A percentile compares a stretch with the other conserved stretches of the same genome.
phyloP scores from a whole-genome alignment of 129 eudicot genomes.

The Pseudognaphalium luteoalbum region DNA sequence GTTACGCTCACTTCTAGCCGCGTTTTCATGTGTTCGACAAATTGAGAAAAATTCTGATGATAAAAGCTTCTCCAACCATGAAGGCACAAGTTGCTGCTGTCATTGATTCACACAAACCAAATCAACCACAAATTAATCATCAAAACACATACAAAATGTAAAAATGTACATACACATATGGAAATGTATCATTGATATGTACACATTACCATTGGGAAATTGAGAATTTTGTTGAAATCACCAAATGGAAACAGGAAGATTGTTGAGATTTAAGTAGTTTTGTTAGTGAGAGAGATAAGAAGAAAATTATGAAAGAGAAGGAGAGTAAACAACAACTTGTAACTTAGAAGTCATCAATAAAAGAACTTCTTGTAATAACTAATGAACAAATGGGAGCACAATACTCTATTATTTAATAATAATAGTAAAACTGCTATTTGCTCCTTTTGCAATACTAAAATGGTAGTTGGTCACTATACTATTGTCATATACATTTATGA shows the following conservation, averaged over 20 bases:
- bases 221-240: slow-evolving; percentile 2
- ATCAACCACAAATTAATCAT: slow-evolving; percentile 19
- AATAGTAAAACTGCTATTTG: neutral
- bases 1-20: slow-evolving; percentile 80
- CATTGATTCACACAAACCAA: slow-evolving; percentile 18
- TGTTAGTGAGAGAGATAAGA: slow-evolving; percentile 33
- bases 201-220: slow-evolving; percentile 31
- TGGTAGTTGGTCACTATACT: neutral
- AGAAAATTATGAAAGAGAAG: slow-evolving; percentile 36
- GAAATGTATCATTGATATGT: slow-evolving; percentile 9
- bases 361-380: neutral
- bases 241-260: slow-evolving; percentile 24
- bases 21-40: slow-evolving; percentile 72
- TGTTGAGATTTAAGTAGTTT: slow-evolving; percentile 26
- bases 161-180: neutral
- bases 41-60: slow-evolving; percentile 55
- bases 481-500: neutral
- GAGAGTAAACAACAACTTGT: slow-evolving; percentile 71
- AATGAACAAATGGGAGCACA: neutral
- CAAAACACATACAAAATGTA: slow-evolving; percentile 10
- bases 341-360: slow-evolving; percentile 73
- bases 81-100: slow-evolving; percentile 53
- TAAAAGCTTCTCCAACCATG: slow-evolving; percentile 78
- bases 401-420: neutral
- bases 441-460: neutral